phyloP scores from a whole-genome alignment of 2,329 filamentous ascomycete species.

The Diplocarpon rosae region DNA sequence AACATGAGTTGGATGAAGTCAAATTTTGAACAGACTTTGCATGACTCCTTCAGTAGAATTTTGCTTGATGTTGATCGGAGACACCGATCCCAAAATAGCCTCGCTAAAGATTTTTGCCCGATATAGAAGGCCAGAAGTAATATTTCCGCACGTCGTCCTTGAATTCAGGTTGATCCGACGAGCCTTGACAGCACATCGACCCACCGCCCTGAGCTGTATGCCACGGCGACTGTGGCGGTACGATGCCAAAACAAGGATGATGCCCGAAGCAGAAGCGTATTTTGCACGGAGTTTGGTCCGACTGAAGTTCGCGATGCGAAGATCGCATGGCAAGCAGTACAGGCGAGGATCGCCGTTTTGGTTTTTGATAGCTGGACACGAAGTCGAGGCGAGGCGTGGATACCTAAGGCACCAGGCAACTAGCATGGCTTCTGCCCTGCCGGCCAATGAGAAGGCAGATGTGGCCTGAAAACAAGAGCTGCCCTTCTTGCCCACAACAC shows the following conservation, averaged over 20 bases:
- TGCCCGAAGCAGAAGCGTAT: background rate
- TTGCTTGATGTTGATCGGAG: background rate
- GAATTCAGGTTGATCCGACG: background rate
- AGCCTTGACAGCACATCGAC: background rate
- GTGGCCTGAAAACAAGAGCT: slow-evolving; percentile 11
- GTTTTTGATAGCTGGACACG: no score
- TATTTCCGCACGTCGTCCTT: no score
- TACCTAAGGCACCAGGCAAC: slow-evolving; percentile 1
- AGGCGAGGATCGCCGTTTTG: no score
- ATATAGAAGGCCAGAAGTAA: background rate
- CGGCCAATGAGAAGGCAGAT: slow-evolving; percentile 16
- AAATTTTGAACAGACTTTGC: background rate
- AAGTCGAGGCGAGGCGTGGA: background rate
- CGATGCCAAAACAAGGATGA: background rate
- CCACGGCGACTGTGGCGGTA: background rate
- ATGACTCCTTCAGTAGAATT: background rate
- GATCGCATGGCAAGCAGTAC: no score
- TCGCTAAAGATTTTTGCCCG: background rate
- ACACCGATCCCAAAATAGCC: background rate
- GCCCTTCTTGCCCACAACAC: slow-evolving; percentile 7
- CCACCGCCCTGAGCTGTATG: background rate
- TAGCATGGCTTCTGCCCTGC: slow-evolving; percentile 9
- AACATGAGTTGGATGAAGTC: no score
- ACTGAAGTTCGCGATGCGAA: no score
- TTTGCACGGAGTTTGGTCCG: no score